Evolutionary conservation across 352 stramenopile genomes (phyloP), one percentile per base, ranked within the genome.

Genomic region (Pythium plurisporium): DNA sequence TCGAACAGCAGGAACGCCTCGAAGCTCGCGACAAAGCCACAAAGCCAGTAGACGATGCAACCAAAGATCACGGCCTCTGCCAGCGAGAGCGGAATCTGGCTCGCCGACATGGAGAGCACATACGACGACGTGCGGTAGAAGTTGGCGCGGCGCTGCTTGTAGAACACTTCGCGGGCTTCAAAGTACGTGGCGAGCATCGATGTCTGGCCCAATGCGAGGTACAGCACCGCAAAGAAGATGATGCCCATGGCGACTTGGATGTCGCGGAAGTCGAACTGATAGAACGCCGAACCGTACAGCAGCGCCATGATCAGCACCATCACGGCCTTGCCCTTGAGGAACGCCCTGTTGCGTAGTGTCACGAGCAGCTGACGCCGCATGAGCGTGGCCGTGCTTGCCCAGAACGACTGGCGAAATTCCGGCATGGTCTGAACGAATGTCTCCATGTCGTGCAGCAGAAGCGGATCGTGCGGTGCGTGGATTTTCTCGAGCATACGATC

Each of bases 61-160:
- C 85, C 88, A 70, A 96, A 96, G 15, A 93, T 59, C n/a, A 95
- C 54, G 27, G 73, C 76, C 65, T 96, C 88, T 34, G 83, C 59
- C 17, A 86, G 27, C 65, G 67, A 60, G 49, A 89, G 69, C 62
- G 81, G 70, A 33, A 87, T 66, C 40, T 81, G 64, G 31, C 72
- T 75, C 12, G 78, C 31, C 11, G 71, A 76, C n/a, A 52, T 62
- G 2, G 73, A 76, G 26, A 95, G 57, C 34, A 94, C 76, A 58
- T 93, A 96, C 14, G 80, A 76, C 17, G 76, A 79, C 12, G 85
- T 82, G 33, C 81, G 79, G 53, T 90, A 96, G 57, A 96, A 96
- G 60, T 96, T 94, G 2, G 76, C 74, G 36, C 81, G 79, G 5
- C 74, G 72, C 53, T 96, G 88, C 51, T 94, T 95, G 73, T 95